Conservation (phyloP, 2,329 filamentous ascomycete genomes). For the Nigrospora sphaerica region DNA sequence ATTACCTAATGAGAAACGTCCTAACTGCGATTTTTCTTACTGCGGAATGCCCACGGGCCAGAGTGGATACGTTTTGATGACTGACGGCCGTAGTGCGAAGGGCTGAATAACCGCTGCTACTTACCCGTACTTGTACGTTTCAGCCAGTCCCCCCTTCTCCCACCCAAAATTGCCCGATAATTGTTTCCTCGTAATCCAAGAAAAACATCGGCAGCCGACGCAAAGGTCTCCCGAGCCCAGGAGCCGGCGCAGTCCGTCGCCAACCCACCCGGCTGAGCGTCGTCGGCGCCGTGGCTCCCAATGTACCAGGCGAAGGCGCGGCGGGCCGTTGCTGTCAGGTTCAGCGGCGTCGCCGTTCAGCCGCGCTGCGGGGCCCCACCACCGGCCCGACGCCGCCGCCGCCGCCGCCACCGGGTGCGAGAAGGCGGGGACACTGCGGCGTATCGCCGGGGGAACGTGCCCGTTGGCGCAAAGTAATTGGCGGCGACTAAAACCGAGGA, state of each 20-base stretch:
- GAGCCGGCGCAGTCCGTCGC: conserved; percentile 7
- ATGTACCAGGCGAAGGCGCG: conserved; percentile 9
- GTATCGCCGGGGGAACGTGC: conserved; percentile 6
- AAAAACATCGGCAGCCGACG: conserved; percentile 7
- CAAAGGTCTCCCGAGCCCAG: conserved; percentile 5
- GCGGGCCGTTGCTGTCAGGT: conserved; percentile 8
- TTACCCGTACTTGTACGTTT: no score
- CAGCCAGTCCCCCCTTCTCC: conserved; percentile 11
- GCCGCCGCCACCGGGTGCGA: conserved; percentile 9
- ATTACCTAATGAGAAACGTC: background rate
- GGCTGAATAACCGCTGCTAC: no score
- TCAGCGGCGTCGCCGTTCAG: conserved; percentile 6
- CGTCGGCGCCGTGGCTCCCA: conserved; percentile 3
- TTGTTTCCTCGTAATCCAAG: conserved; percentile 6
- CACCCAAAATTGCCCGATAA: no score
- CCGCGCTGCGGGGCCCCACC: background rate
- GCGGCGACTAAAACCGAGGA: conserved; percentile 12
- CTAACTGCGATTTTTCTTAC: background rate
- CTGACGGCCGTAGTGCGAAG: background rate
- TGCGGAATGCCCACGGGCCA: background rate
- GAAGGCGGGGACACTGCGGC: conserved; percentile 10
- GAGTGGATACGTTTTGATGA: background rate
- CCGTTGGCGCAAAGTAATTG: conserved; percentile 11
- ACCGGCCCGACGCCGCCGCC: conserved; percentile 1
- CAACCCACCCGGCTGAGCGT: conserved; percentile 8